Evolutionary conservation across 176 grass and related monocot genomes (phyloP).

Genomic region (Oryza punctata): DNA sequence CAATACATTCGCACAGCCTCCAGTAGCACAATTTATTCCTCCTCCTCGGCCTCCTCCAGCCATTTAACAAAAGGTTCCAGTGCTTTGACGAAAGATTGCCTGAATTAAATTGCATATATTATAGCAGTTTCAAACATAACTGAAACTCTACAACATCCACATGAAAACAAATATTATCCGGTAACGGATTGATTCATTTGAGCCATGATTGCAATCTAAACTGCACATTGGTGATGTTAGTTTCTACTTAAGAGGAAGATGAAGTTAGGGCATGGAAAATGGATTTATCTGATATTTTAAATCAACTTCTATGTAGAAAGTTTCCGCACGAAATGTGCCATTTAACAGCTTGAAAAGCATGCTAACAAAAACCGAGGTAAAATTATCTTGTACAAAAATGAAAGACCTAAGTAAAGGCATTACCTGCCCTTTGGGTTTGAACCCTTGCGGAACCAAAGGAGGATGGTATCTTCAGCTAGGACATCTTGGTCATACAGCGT

Average conservation of each 20-base stretch:
- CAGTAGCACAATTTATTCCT: constrained; percentile 43
- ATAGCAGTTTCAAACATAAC: constrained; percentile 7
- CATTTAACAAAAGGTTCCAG: constrained; percentile 84
- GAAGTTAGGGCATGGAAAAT: too few relatives aligned
- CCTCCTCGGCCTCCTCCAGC: constrained; percentile 90
- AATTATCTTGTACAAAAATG: not conserved
- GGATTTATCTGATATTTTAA: too few relatives aligned
- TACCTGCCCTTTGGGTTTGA: constrained; percentile 95
- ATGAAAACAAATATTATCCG: not conserved
- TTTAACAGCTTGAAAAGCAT: too few relatives aligned
- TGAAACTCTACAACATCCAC: not conserved
- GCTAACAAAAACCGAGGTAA: too few relatives aligned
- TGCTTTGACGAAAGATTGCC: constrained; percentile 86
- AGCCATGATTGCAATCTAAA: not conserved
- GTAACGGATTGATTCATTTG: not conserved
- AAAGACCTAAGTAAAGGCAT: not conserved
- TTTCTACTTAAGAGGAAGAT: too few relatives aligned
- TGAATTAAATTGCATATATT: constrained; percentile 23
- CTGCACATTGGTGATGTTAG: not conserved
- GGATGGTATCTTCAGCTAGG: constrained; percentile 91
- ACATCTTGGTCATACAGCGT: constrained; percentile 95
- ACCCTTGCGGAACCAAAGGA: constrained; percentile 93
- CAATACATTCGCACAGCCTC: not conserved
- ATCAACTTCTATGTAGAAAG: too few relatives aligned
- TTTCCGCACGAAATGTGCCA: too few relatives aligned